phyloP scores from a whole-genome alignment of 2,329 filamentous ascomycete genomes.

The Pyricularia sp. region DNA sequence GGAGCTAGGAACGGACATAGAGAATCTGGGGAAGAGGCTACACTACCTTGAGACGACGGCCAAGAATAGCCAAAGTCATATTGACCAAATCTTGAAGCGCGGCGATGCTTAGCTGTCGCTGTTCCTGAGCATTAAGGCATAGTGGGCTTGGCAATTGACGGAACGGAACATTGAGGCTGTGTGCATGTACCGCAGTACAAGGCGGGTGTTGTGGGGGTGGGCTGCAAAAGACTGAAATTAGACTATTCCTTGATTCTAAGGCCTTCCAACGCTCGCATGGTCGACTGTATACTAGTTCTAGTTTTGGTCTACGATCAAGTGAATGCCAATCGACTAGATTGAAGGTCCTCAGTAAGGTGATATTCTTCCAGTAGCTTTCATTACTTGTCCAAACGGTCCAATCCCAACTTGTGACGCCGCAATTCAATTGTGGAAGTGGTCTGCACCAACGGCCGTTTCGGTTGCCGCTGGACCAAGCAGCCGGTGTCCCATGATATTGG shows the following conservation, averaged over 20 bases:
- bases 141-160: neutral
- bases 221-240: neutral
- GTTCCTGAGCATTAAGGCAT: neutral
- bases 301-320: neutral
- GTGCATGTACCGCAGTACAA: too few species aligned
- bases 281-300: neutral
- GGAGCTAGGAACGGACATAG: slow-evolving; percentile 67
- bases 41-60: slow-evolving; percentile 91
- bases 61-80: slow-evolving; percentile 86
- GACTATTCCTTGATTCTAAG: neutral
- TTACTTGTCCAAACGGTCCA: neutral
- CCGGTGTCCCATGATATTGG: neutral
- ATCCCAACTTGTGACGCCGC: neutral
- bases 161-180: neutral
- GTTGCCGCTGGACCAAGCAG: neutral
- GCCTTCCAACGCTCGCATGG: neutral
- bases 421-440: neutral
- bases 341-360: neutral
- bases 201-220: too few species aligned
- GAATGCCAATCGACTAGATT: neutral
- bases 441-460: neutral
- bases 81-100: slow-evolving; percentile 74
- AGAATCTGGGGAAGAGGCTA: slow-evolving; percentile 77
- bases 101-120: slow-evolving; percentile 20
- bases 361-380: neutral